Evolutionary conservation across 441 rosid species (phyloP), one percentile per base, ranked within the genome.

Genomic region (Eruca vesicaria): DNA sequence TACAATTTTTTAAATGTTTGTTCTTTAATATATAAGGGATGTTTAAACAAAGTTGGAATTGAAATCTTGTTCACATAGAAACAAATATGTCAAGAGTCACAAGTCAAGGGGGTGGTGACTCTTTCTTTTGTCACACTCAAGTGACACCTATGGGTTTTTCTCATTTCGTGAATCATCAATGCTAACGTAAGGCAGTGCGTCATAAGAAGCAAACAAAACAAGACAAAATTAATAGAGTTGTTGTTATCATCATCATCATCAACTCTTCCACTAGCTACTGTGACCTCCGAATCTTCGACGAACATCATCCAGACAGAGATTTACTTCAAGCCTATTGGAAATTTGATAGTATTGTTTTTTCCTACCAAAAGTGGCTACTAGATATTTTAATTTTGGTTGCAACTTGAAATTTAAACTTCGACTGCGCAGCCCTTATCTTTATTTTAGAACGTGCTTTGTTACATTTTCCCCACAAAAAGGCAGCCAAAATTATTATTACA

Each of bases 221-320:
- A 50, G 23, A 50, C 3, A 50, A 52, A 9, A 8, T 48, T 52
- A 52, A 52, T 19, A 52, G 58, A 52, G 58, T 52, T 52, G 58
- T 52, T 52, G 45, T 58, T 35, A 35, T 57, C 16, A 23, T 57
- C 35, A 35, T 58, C 16, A 26, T 58, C 35, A 58, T 65, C 72
- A 71, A 77, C 76, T 77, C 71, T 70, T 57, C 76, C 76, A 77
- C 80, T 77, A 50, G 48, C 66, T 57, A 26, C 1, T 11, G 19
- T 26, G 10, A 66, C 9, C 8, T 9, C 5, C 19, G 80, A 26
- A 77, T 71, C 62, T 77, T 71, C 80, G 15, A 66, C 63, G 76
- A 71, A 59, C 74, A 60, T 60, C 41, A 15, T 63, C 75, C 62
- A 29, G 8, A 63, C 7, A 32, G 16, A 55, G 16, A 31, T 57